Conservation (phyloP, 2,329 filamentous ascomycete genomes). For the Teratosphaeria viscida region DNA sequence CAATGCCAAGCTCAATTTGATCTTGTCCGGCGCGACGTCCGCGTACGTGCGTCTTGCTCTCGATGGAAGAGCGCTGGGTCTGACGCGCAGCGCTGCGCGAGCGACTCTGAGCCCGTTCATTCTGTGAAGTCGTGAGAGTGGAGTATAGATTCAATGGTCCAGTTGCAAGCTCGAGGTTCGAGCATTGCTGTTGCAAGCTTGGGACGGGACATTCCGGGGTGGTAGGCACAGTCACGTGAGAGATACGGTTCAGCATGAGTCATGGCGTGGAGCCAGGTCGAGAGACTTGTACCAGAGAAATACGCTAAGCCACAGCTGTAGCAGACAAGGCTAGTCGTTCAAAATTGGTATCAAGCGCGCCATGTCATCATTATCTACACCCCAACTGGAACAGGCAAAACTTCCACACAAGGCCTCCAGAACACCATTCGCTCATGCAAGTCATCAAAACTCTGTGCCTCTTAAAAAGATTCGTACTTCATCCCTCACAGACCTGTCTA, state of each 20-base stretch:
- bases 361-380: neutral
- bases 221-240: neutral
- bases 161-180: neutral
- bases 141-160: neutral
- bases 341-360: neutral
- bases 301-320: neutral
- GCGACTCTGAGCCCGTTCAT: conserved; percentile 96
- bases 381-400: neutral
- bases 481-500: conserved; percentile 10
- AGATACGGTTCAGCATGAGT: neutral
- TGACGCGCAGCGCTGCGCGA: conserved; percentile 77
- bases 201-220: neutral
- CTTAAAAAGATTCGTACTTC: neutral
- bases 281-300: neutral
- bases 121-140: conserved; percentile 25
- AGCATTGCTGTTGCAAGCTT: neutral
- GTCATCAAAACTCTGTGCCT: neutral
- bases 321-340: neutral
- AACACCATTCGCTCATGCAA: neutral
- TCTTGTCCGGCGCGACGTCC: conserved; percentile 48
- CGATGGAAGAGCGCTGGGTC: conserved; percentile 64
- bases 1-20: conserved; percentile 95
- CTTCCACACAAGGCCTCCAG: neutral
- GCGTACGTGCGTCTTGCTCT: conserved; percentile 74
- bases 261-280: neutral